Percentiles rank a stretch among this genome's conserved stretches.
Conservation (phyloP, 345 rosid genomes). For the Populus euphratica region DNA sequence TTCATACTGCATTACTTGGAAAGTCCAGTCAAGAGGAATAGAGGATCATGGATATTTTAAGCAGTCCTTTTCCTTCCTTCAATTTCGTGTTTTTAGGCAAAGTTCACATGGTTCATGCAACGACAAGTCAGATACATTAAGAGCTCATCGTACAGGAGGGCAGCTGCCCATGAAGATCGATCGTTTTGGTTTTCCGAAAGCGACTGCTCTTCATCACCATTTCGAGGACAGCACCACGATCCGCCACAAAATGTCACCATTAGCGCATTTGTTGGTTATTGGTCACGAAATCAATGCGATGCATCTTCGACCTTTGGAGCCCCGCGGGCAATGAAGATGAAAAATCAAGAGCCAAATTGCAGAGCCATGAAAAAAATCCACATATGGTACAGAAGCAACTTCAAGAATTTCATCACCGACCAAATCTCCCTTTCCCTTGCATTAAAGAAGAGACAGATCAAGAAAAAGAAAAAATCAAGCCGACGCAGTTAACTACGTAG, state of each 20-base stretch:
- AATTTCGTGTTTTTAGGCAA: not conserved
- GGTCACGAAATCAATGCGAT: not conserved
- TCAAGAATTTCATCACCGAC: constrained; percentile 10
- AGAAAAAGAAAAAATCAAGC: constrained; percentile 2
- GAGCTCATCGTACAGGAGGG: not conserved
- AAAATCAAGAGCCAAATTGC: not conserved
- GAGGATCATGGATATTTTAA: not conserved
- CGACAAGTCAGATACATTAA: not conserved
- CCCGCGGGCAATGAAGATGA: constrained; percentile 1
- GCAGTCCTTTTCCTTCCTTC: not conserved
- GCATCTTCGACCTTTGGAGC: not conserved
- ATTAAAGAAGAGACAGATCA: not conserved
- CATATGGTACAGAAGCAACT: not conserved
- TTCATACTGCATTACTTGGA: not conserved
- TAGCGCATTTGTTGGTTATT: not conserved
- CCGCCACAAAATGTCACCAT: not conserved
- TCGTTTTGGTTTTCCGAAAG: not conserved
- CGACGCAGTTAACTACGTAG: constrained; percentile 9
- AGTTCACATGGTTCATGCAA: not conserved
- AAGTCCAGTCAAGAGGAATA: not conserved
- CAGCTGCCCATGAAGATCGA: not conserved
- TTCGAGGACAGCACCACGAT: not conserved
- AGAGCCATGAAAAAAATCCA: constrained; percentile 13
- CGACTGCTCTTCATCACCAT: not conserved
- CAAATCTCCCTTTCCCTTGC: not conserved